These are phyloP conservation scores for Acanthochlamys bracteata DNA, from an alignment of 106 monocot genomes.

Conservation along the genomic window DNA sequence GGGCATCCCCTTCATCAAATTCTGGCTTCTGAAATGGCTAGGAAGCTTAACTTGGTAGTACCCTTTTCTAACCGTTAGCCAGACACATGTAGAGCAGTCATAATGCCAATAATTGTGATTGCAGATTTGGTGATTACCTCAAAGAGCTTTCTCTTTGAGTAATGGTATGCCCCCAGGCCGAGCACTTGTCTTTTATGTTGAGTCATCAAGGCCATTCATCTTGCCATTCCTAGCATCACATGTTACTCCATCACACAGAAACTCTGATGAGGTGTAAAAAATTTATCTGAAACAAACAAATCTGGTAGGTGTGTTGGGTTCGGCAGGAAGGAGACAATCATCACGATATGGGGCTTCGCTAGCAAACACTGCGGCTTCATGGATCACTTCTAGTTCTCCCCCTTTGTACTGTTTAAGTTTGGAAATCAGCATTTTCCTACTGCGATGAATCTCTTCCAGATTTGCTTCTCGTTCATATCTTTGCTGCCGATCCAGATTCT, in stretches of 20 bases:
- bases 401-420: constrained; percentile 77
- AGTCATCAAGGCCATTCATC: constrained; percentile 5
- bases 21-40: constrained; percentile 15
- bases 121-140: constrained; percentile 54
- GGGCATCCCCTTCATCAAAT: neutral
- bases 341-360: constrained; percentile 40
- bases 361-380: constrained; percentile 65
- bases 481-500: constrained; percentile 76
- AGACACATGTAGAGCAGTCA: constrained; percentile 39
- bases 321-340: constrained; percentile 44
- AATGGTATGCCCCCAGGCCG: neutral
- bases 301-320: constrained; percentile 47
- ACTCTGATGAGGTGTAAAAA: constrained; percentile 19
- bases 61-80: constrained; percentile 26
- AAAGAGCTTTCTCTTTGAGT: constrained; percentile 11
- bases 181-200: constrained; percentile 1
- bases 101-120: constrained; percentile 31
- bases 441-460: constrained; percentile 58
- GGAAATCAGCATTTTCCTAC: constrained; percentile 41
- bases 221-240: neutral
- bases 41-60: constrained; percentile 16
- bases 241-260: constrained; percentile 6
- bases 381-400: constrained; percentile 49
- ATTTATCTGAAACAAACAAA: constrained; percentile 37
- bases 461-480: constrained; percentile 66